Percentiles rank a stretch among this genome's conserved stretches.
Conservation (phyloP, 345 rosid genomes). For the Eucalyptus lansdowneana region DNA sequence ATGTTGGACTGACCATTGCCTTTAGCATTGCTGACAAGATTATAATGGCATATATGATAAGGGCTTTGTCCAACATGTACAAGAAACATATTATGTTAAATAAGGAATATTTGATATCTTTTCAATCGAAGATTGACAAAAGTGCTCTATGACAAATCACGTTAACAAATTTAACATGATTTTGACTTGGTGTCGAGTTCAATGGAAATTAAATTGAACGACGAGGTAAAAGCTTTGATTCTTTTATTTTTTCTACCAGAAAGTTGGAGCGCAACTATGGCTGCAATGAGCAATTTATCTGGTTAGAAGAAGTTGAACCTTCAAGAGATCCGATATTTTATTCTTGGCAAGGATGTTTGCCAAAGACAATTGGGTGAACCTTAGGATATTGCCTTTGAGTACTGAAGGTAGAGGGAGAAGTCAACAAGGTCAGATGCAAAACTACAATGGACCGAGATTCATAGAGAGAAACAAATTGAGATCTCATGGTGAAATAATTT, state of each 20-base stretch:
- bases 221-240: neutral
- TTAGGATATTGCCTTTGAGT: neutral
- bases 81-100: neutral
- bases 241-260: neutral
- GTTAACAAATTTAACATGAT: neutral
- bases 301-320: neutral
- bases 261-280: neutral
- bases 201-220: neutral
- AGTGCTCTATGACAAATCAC: neutral
- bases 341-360: neutral
- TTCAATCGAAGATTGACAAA: neutral
- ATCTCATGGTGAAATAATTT: neutral
- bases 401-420: neutral
- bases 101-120: neutral
- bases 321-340: neutral
- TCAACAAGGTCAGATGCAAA: neutral
- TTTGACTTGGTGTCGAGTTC: neutral
- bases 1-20: neutral
- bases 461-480: neutral
- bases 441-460: fast-evolving
- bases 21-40: neutral
- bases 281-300: fast-evolving
- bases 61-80: neutral
- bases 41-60: neutral
- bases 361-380: neutral